Percentiles rank a stretch among this genome's conserved stretches.
Evolutionary conservation across 495 filamentous ascomycete species (phyloP).

Genomic region (Tuber indicum): DNA sequence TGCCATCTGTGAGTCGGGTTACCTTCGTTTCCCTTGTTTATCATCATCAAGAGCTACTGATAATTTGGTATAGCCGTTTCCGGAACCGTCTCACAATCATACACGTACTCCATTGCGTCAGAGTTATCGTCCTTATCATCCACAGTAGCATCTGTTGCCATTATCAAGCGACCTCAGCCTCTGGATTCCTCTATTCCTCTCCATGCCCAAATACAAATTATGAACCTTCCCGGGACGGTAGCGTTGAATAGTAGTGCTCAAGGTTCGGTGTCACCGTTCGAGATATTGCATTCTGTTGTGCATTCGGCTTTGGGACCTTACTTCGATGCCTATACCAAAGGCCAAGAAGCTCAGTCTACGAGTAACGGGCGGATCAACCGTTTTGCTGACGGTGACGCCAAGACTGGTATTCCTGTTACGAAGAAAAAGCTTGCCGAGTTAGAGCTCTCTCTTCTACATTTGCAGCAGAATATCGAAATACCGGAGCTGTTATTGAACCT

Average conservation of each 20-base stretch:
- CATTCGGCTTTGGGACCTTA: constrained; percentile 84
- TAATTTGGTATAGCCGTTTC: constrained; percentile 13
- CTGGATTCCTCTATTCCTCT: constrained; percentile 76
- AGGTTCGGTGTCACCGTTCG: constrained; percentile 75
- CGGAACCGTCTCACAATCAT: constrained; percentile 42
- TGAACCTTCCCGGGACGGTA: constrained; percentile 77
- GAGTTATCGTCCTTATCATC: constrained; percentile 72
- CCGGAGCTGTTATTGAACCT: constrained; percentile 78
- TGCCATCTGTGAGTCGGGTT: constrained; percentile 22
- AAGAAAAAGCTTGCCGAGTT: constrained; percentile 94
- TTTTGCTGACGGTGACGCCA: constrained; percentile 65
- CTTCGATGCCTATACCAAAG: constrained; percentile 89
- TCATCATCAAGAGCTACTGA: background rate
- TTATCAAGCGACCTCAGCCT: constrained; percentile 80
- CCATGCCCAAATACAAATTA: constrained; percentile 77
- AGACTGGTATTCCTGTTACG: constrained; percentile 81
- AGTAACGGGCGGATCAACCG: constrained; percentile 56
- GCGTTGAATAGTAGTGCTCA: constrained; percentile 56
- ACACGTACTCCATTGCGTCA: constrained; percentile 68
- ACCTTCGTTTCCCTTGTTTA: background rate
- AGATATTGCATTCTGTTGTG: constrained; percentile 78
- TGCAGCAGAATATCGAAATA: constrained; percentile 97
- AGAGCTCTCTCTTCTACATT: constrained; percentile 76
- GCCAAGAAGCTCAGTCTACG: constrained; percentile 60
- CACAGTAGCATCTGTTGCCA: constrained; percentile 74